Evolutionary conservation across 1,139 yeast species (phyloP).

Genomic region (Meyerozyma guilliermondii): DNA sequence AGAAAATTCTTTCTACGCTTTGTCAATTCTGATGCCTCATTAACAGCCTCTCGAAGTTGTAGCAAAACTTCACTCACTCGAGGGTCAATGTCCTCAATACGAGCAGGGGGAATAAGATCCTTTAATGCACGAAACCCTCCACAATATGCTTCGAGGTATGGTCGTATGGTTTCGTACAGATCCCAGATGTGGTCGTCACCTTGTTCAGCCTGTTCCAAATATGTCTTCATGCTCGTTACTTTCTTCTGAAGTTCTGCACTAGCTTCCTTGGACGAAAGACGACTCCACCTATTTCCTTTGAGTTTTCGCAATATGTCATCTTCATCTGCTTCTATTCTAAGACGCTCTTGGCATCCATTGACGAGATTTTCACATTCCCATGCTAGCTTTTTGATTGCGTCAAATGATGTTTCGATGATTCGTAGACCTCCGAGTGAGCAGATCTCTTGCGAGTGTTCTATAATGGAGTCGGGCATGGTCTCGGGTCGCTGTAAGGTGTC

Average conservation of each 20-base stretch:
- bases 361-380: slow-evolving; percentile 33
- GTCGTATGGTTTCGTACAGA: slow-evolving; percentile 41
- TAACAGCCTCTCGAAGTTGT: slow-evolving; percentile 38
- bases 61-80: slow-evolving; percentile 29
- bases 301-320: slow-evolving; percentile 46
- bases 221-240: slow-evolving; percentile 40
- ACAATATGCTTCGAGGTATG: slow-evolving; percentile 39
- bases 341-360: slow-evolving; percentile 41
- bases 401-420: slow-evolving; percentile 37
- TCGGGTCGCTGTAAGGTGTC: slow-evolving; percentile 63
- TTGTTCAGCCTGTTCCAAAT: slow-evolving; percentile 51
- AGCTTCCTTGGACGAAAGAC: slow-evolving; percentile 36
- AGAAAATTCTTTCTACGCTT: slow-evolving; percentile 34
- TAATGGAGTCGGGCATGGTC: slow-evolving; percentile 53
- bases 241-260: slow-evolving; percentile 32
- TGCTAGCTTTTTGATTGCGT: slow-evolving; percentile 41
- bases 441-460: slow-evolving; percentile 53
- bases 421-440: slow-evolving; percentile 49
- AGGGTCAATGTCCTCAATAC: slow-evolving; percentile 36
- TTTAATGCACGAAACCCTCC: slow-evolving; percentile 39
- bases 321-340: slow-evolving; percentile 50
- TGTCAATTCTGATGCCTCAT: slow-evolving; percentile 22
- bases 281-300: slow-evolving; percentile 50
- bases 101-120: slow-evolving; percentile 47
- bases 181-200: slow-evolving; percentile 54